Conservation (phyloP, 2,329 filamentous ascomycete genomes). For the Teratosphaeria epicoccoides region DNA sequence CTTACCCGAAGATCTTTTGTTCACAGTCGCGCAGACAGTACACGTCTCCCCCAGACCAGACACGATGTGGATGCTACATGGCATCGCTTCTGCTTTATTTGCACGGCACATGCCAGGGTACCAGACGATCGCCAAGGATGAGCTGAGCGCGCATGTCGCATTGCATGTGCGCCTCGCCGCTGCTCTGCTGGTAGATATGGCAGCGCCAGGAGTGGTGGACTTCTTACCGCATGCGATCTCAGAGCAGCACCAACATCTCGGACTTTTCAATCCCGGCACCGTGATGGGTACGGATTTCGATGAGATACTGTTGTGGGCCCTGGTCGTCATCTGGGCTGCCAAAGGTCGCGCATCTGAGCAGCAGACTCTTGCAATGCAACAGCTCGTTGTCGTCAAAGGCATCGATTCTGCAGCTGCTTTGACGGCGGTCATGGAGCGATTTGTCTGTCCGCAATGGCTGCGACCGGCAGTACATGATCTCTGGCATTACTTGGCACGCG, state of each 20-base stretch:
- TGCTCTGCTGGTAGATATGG: not conserved
- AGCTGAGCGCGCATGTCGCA: not conserved
- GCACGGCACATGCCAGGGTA: not conserved
- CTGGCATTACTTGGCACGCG: not conserved
- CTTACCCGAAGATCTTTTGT: not conserved
- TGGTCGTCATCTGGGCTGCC: not conserved
- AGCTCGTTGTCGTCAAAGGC: not conserved
- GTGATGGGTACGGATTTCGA: not conserved
- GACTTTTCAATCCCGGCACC: not conserved
- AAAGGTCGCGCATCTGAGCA: not conserved
- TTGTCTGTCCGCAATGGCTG: not conserved
- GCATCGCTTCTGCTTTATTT: not conserved
- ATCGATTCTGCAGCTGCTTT: not conserved
- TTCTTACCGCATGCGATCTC: not conserved
- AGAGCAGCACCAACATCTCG: not conserved
- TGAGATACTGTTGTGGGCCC: not conserved
- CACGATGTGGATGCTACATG: not conserved
- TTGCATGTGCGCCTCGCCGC: not conserved
- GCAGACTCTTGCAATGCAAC: not conserved
- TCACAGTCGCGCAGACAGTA: not conserved
- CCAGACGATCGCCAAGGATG: not conserved
- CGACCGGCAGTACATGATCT: not conserved
- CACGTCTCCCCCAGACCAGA: not conserved
- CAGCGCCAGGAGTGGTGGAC: not conserved
- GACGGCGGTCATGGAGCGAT: not conserved